phyloP scores from a whole-genome alignment of 768 basidiomycete species.

The Trametes sanguinea region DNA sequence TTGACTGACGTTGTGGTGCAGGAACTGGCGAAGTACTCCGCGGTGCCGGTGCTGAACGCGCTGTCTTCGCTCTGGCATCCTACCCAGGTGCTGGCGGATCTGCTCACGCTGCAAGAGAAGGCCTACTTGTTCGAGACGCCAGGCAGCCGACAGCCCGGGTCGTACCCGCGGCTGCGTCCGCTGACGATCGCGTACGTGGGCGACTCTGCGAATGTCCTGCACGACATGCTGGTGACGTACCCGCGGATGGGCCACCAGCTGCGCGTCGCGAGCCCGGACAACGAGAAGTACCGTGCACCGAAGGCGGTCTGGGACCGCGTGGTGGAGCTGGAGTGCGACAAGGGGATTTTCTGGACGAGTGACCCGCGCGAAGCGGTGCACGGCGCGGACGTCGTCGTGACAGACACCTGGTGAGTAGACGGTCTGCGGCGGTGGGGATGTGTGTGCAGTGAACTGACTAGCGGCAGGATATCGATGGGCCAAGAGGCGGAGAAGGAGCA shows the following conservation, averaged over 20 bases:
- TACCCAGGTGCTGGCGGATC: conserved; percentile 91
- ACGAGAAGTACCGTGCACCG: conserved; percentile 64
- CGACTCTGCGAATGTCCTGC: conserved; percentile 91
- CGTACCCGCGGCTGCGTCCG: conserved; percentile 61
- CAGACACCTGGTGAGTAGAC: conserved; percentile 85
- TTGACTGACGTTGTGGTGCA: conserved; percentile 33
- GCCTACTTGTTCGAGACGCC: conserved; percentile 49
- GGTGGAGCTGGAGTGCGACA: conserved; percentile 70
- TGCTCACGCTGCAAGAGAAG: conserved; percentile 86
- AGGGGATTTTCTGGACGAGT: conserved; percentile 68
- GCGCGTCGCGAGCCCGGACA: conserved; percentile 77
- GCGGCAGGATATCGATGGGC: conserved; percentile 94
- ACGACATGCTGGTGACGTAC: conserved; percentile 96
- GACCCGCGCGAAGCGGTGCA: conserved; percentile 87
- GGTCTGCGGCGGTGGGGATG: neutral
- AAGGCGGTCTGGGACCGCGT: conserved; percentile 80
- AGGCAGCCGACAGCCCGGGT: too few species aligned
- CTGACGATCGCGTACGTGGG: conserved; percentile 93
- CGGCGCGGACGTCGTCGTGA: conserved; percentile 92
- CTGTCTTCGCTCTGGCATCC: conserved; percentile 97
- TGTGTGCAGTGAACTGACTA: neutral
- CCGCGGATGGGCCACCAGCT: conserved; percentile 89
- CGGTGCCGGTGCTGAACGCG: conserved; percentile 94
- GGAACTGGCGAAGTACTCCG: conserved; percentile 89
- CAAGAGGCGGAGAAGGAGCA: conserved; percentile 93